These are phyloP conservation scores for Amauroascus verrucosus DNA, from an alignment of 2,329 filamentous ascomycete species.

Conservation along the genomic window DNA sequence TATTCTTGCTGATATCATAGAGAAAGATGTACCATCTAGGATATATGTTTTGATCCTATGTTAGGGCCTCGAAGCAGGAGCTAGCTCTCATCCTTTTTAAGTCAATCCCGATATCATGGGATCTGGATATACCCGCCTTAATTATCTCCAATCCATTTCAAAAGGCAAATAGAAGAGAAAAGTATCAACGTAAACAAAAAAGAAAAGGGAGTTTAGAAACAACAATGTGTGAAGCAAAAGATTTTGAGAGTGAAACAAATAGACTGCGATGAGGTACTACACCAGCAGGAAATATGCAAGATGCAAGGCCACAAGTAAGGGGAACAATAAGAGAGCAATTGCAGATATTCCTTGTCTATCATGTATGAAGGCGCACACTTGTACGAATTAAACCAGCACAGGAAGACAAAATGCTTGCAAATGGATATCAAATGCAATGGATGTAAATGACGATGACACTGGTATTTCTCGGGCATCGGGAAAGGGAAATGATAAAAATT, in stretches of 20 bases:
- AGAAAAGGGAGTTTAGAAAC: not conserved
- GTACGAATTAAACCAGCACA: not conserved
- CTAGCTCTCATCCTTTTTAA: too few relatives aligned
- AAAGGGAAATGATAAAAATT: not conserved
- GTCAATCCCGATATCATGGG: too few relatives aligned
- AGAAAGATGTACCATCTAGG: too few relatives aligned
- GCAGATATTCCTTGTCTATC: constrained; percentile 2
- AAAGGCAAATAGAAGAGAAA: not conserved
- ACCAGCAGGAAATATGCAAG: not conserved
- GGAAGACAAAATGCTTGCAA: not conserved
- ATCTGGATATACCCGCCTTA: too few relatives aligned
- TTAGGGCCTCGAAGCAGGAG: too few relatives aligned
- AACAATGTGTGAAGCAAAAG: not conserved
- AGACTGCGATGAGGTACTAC: not conserved
- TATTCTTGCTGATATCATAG: too few relatives aligned
- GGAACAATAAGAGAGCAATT: not conserved
- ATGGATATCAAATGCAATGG: constrained; percentile 8
- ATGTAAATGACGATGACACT: not conserved
- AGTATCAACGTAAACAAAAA: too few relatives aligned
- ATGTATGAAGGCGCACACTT: not conserved
- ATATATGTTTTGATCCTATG: too few relatives aligned
- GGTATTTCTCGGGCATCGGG: not conserved
- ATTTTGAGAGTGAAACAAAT: not conserved
- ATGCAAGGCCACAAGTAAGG: not conserved
- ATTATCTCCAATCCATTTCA: not conserved